These are phyloP conservation scores for Suillus discolor DNA, from an alignment of 768 basidiomycete species.

Conservation along the genomic window DNA sequence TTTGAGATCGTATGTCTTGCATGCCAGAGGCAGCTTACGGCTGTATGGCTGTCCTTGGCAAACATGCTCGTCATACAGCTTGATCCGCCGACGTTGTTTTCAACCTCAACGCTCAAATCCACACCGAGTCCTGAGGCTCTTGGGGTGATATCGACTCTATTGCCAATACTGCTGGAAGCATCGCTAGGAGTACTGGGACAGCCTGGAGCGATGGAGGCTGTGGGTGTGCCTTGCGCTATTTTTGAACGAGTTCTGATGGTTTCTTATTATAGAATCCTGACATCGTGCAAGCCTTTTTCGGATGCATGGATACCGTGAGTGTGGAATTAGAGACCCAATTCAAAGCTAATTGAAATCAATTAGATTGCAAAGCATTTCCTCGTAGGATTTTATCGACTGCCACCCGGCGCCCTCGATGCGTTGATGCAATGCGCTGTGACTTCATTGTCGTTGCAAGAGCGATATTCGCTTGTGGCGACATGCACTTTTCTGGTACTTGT, in stretches of 20 bases:
- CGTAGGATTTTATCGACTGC: constrained; percentile 59
- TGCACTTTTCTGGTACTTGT: constrained; percentile 77
- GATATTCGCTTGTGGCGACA: constrained; percentile 83
- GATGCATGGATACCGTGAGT: constrained; percentile 73
- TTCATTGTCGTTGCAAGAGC: constrained; percentile 73
- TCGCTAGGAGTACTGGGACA: constrained; percentile 54
- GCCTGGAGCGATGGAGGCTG: constrained; percentile 69
- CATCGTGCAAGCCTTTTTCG: constrained; percentile 87
- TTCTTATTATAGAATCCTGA: constrained; percentile 73
- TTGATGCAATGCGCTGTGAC: constrained; percentile 70
- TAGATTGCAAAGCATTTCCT: constrained; percentile 25
- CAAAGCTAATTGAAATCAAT: not conserved
- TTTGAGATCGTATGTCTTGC: constrained; percentile 79
- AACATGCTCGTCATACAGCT: constrained; percentile 81
- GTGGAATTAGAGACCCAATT: not conserved
- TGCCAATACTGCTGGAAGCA: constrained; percentile 62
- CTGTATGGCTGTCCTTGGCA: constrained; percentile 83
- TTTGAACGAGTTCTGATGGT: constrained; percentile 14
- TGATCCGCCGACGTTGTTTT: constrained; percentile 61
- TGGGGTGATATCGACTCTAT: constrained; percentile 52
- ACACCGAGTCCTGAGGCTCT: constrained; percentile 58
- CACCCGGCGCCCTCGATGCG: constrained; percentile 62
- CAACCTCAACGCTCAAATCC: constrained; percentile 44
- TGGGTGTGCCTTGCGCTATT: constrained; percentile 37
- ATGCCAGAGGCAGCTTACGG: constrained; percentile 69